phyloP scores from a whole-genome alignment of 2,329 filamentous ascomycete genomes.

The Fusarium anthophilum region DNA sequence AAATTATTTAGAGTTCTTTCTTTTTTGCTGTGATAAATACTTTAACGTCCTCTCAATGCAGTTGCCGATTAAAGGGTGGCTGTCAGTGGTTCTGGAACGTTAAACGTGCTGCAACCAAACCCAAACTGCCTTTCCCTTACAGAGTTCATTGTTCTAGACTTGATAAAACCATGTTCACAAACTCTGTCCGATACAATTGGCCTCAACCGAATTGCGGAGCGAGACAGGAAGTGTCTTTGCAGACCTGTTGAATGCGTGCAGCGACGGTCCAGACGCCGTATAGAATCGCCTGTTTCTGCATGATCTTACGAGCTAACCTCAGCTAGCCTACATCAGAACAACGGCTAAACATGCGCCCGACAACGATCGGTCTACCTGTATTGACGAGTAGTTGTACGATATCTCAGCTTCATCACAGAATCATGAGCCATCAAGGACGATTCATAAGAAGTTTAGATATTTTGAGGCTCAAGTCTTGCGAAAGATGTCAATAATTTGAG shows the following conservation, averaged over 20 bases:
- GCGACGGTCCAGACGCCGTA: neutral
- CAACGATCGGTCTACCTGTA: neutral
- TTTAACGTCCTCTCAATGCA: neutral
- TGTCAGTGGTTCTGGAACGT: neutral
- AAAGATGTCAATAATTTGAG: neutral
- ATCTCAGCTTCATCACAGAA: neutral
- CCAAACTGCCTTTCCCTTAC: too few species aligned
- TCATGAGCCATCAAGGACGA: neutral
- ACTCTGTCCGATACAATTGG: neutral
- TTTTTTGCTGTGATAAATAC: neutral
- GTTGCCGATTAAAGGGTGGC: neutral
- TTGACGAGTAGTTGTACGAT: neutral
- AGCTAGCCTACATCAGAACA: neutral
- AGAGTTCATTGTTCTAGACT: neutral
- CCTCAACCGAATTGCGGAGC: neutral
- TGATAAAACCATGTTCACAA: neutral
- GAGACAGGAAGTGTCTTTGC: neutral
- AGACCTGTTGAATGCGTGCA: neutral
- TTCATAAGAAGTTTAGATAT: neutral
- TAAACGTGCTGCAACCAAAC: neutral
- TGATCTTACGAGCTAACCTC: too few species aligned
- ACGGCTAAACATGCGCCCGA: neutral
- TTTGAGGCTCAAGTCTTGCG: neutral
- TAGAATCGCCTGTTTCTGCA: neutral
- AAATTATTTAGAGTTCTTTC: neutral